These are phyloP conservation scores for Termitomyces sp. DNA, from an alignment of 768 basidiomycete species.

Conservation along the genomic window DNA sequence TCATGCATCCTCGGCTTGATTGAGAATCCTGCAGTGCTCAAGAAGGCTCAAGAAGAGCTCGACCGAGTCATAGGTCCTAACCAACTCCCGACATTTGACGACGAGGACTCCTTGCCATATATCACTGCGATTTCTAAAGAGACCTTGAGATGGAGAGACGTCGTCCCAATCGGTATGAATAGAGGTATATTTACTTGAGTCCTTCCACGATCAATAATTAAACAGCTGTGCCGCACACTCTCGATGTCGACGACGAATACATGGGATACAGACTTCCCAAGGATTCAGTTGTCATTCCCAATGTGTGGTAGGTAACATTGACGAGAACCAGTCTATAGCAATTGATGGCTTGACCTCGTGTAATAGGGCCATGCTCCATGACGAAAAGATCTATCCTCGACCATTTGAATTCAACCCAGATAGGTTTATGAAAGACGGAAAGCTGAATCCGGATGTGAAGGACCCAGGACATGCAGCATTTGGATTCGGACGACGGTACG, in stretches of 20 bases:
- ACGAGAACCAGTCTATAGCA: neutral
- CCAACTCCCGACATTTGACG: constrained; percentile 25
- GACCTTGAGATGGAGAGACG: constrained; percentile 22
- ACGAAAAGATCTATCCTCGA: constrained; percentile 25
- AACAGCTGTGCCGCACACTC: constrained; percentile 25
- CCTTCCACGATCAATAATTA: neutral
- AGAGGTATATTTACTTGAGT: neutral
- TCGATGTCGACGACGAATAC: constrained; percentile 26
- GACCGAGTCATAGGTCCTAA: constrained; percentile 21
- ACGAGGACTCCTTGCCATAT: constrained; percentile 23
- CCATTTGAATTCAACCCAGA: constrained; percentile 30
- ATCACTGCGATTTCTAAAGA: constrained; percentile 28
- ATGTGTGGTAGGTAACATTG: constrained; percentile 20
- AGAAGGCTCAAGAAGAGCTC: constrained; percentile 24
- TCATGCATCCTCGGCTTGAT: constrained; percentile 25
- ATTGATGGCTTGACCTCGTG: neutral
- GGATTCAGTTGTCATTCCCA: constrained; percentile 21
- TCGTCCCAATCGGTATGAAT: constrained; percentile 18
- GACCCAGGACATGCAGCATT: constrained; percentile 10
- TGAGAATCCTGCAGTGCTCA: constrained; percentile 20
- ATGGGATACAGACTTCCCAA: constrained; percentile 29
- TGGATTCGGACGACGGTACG: constrained; percentile 18
- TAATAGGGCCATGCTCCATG: constrained; percentile 27
- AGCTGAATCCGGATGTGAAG: constrained; percentile 10
- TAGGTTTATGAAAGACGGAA: constrained; percentile 25